Evolutionary conservation across 140 eudicot genomes (phyloP), one percentile per base, ranked within the genome.

Genomic region (Cichorium intybus): DNA sequence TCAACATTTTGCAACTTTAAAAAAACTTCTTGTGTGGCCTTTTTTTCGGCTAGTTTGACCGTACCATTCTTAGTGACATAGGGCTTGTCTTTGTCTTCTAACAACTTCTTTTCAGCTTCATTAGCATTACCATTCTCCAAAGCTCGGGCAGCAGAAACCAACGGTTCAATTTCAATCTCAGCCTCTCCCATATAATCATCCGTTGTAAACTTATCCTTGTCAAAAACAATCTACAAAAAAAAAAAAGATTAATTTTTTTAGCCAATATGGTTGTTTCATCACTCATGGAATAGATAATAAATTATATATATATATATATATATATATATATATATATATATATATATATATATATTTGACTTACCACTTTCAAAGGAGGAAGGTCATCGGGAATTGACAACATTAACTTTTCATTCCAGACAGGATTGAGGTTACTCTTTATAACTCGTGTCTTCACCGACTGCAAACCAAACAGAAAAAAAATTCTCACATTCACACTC

Each of bases 151-250:
- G 95, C 97, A 37, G 88, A 62, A 17, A 93, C 83, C 60, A 93
- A 76, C 1, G 99, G 93, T 56, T 84, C 85, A 20, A 93, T 85
- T 62, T 93, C 97, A 48, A 93, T 83, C 82, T 88, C 99, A 15
- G 90, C 99, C 60, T 88, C 90, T 34, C 99, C 99, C 97, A 93
- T 93, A 67, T 77, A 86, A 72, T 93, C 99, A 31, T 93, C 99
- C 1, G 86, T 83, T 26, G 93, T 50, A 73, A 93, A 93, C 64
- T 87, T 88, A 64, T 93, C 99, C 84, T 93, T 93, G 75, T 93
- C 99, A 29, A 88, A 93, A 24, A 92, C 98, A 9, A 70, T 81
- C 98, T 92, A 80, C 78, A 76, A 37, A 57, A 69, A 41, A 39
- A 39, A 39, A 15, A 3, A 14, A 18, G 15, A n/a, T 24, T 23